A percentile compares a stretch with the other conserved stretches of the same genome.
Evolutionary conservation across 2,329 filamentous ascomycete species (phyloP).

Genomic region (Exophiala calicioides): DNA sequence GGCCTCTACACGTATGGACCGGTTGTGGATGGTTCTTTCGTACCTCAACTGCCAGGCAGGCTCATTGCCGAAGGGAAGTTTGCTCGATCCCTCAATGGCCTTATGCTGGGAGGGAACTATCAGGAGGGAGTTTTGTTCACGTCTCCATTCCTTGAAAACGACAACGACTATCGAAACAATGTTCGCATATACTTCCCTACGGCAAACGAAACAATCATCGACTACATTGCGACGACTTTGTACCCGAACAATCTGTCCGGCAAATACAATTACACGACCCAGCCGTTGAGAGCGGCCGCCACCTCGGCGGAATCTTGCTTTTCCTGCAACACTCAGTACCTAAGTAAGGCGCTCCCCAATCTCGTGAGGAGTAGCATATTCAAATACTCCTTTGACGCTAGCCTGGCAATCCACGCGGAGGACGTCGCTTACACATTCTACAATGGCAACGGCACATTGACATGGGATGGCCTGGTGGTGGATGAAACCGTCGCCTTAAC

Average conservation of each 20-base stretch:
- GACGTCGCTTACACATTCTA: conserved; percentile 57
- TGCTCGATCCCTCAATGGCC: conserved; percentile 45
- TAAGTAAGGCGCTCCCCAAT: conserved; percentile 52
- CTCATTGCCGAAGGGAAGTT: conserved; percentile 48
- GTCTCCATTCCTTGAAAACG: conserved; percentile 35
- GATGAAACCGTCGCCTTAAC: conserved; percentile 37
- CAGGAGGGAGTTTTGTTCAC: conserved; percentile 34
- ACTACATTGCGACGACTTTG: conserved; percentile 49
- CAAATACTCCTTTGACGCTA: conserved; percentile 55
- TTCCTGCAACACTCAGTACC: conserved; percentile 56
- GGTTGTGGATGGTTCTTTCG: conserved; percentile 27
- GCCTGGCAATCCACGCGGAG: conserved; percentile 54
- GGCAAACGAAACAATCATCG: conserved; percentile 34
- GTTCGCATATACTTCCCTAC: conserved; percentile 32
- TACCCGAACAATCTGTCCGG: conserved; percentile 56
- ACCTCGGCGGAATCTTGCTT: conserved; percentile 48
- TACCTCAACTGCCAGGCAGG: conserved; percentile 45
- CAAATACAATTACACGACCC: conserved; percentile 47
- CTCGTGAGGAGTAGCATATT: conserved; percentile 45
- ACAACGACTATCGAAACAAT: conserved; percentile 28
- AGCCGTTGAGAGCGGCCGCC: conserved; percentile 45
- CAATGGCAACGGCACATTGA: conserved; percentile 38
- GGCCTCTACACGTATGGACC: conserved; percentile 43
- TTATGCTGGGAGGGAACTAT: conserved; percentile 33
- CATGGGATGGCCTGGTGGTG: conserved; percentile 34